phyloP scores from a whole-genome alignment of 2,329 filamentous ascomycete genomes.

The Leptosphaerulina australis region DNA sequence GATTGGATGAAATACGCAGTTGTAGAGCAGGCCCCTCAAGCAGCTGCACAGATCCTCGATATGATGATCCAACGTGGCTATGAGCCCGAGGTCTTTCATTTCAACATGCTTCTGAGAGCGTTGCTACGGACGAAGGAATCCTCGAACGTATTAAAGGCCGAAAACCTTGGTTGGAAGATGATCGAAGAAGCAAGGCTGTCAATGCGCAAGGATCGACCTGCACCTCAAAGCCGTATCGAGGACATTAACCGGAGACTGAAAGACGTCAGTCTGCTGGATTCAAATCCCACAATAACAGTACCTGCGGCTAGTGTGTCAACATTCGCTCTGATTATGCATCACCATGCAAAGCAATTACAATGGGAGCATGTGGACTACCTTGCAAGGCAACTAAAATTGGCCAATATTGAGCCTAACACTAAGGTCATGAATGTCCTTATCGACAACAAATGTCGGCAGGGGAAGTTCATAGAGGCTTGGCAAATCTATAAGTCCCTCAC shows the following conservation, averaged over 20 bases:
- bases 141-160: constrained; percentile 36
- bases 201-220: background rate
- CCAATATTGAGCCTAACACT: constrained; percentile 28
- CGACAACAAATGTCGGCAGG: constrained; percentile 37
- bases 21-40: constrained; percentile 64
- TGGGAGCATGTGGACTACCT: constrained; percentile 48
- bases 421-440: constrained; percentile 45
- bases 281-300: constrained; percentile 16
- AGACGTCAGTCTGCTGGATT: background rate
- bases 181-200: constrained; percentile 30
- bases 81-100: constrained; percentile 71
- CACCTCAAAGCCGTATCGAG: background rate
- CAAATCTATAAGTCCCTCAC: constrained; percentile 37
- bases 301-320: constrained; percentile 40
- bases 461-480: constrained; percentile 40
- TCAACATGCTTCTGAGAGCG: constrained; percentile 82
- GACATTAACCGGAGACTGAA: constrained; percentile 10
- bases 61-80: constrained; percentile 75
- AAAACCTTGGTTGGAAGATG: constrained; percentile 48
- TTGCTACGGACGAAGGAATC: constrained; percentile 64
- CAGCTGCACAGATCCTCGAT: constrained; percentile 73
- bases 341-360: constrained; percentile 37
- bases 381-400: constrained; percentile 30
- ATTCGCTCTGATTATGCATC: constrained; percentile 41
- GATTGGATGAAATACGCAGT: constrained; percentile 89